Percentiles rank a stretch among this genome's conserved stretches.
Evolutionary conservation across 768 basidiomycete species (phyloP).

Genomic region (Termitomyces bulborhizus): DNA sequence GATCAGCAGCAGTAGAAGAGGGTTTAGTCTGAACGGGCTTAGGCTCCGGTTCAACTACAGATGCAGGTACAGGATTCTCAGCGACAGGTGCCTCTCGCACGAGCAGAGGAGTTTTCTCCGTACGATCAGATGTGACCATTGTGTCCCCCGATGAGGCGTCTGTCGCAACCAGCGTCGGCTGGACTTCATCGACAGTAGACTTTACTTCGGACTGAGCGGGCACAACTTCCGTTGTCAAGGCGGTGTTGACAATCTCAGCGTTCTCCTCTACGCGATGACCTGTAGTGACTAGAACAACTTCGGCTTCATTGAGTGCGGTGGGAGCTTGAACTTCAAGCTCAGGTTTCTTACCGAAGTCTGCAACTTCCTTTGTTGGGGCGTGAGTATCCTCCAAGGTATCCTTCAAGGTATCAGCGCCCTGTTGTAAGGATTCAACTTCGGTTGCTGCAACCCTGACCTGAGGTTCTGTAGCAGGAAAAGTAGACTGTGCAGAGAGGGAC

Average conservation of each 20-base stretch:
- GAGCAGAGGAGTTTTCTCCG: not conserved
- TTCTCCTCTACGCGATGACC: not conserved
- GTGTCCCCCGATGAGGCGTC: not conserved
- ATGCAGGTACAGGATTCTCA: not conserved
- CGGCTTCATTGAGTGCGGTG: not conserved
- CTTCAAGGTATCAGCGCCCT: not conserved
- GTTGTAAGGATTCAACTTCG: not conserved
- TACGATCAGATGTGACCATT: not conserved
- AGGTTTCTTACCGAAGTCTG: not conserved
- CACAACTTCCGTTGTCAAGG: not conserved
- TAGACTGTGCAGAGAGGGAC: not conserved
- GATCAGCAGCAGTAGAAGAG: not conserved
- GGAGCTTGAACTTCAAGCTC: not conserved
- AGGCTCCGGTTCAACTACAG: not conserved
- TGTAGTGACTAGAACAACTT: not conserved
- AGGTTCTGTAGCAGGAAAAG: not conserved
- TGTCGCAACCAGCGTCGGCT: not conserved
- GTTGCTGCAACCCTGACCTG: not conserved
- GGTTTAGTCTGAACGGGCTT: too few relatives aligned
- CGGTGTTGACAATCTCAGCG: not conserved
- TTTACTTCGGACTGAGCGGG: too few relatives aligned
- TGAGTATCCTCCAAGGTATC: not conserved
- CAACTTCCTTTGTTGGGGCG: not conserved
- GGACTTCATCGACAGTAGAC: not conserved
- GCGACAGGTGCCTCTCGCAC: not conserved